Evolutionary conservation across 495 filamentous ascomycete genomes (phyloP).

Genomic region (Tirmania nivea): DNA sequence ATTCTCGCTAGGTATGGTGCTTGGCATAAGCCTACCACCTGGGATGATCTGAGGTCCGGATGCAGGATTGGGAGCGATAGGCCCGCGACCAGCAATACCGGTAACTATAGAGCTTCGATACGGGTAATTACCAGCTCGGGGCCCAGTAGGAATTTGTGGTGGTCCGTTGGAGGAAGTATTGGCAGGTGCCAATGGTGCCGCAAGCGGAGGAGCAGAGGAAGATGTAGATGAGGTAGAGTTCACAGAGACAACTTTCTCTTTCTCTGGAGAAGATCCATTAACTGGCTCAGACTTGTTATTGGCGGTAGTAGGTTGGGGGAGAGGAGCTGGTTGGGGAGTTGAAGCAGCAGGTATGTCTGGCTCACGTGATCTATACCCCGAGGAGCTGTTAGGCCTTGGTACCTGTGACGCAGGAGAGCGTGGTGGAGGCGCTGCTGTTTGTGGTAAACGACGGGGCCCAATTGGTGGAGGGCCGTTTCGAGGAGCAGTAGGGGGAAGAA

Average conservation of each 20-base stretch:
- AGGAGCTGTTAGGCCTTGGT: constrained; percentile 7
- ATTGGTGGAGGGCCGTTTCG: neutral
- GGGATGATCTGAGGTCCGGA: constrained; percentile 15
- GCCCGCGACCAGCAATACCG: neutral
- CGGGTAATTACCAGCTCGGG: constrained; percentile 19
- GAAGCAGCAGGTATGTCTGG: constrained; percentile 5
- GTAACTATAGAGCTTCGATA: constrained; percentile 14
- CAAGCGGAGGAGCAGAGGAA: constrained; percentile 2
- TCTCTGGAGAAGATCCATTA: neutral
- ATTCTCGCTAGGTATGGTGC: constrained; percentile 11
- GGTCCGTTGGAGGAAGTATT: constrained; percentile 2
- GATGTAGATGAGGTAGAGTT: neutral
- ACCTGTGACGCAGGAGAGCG: neutral
- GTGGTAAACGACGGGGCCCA: constrained; percentile 10
- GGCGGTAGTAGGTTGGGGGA: neutral
- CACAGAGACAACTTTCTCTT: neutral
- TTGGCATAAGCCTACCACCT: constrained; percentile 13
- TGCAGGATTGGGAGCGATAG: constrained; percentile 9
- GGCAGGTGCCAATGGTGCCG: constrained; percentile 9
- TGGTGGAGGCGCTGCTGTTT: constrained; percentile 11
- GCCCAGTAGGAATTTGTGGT: constrained; percentile 14
- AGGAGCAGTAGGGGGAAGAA: constrained; percentile 2
- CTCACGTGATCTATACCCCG: constrained; percentile 10
- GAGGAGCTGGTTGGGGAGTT: constrained; percentile 7
- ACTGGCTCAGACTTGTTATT: neutral